Conservation (phyloP, 2,329 filamentous ascomycete species). For the Fusarium graminum region DNA sequence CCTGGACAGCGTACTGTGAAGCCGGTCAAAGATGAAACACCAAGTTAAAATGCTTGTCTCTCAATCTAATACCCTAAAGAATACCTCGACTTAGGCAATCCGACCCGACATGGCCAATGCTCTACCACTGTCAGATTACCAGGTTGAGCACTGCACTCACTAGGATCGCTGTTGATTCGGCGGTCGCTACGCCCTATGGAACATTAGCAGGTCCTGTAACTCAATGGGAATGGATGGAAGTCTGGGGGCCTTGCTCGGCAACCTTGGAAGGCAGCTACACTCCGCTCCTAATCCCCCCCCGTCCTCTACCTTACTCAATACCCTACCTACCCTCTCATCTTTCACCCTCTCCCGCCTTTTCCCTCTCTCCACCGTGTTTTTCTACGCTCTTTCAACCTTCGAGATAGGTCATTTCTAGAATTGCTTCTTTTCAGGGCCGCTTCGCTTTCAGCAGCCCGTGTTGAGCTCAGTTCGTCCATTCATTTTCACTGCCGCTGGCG, state of each 20-base stretch:
- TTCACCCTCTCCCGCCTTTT: conserved; percentile 30
- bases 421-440: conserved; percentile 40
- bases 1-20: conserved; percentile 19
- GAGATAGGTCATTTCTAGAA: conserved; percentile 35
- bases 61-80: neutral
- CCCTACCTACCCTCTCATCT: conserved; percentile 34
- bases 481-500: conserved; percentile 44
- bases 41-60: neutral
- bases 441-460: conserved; percentile 41
- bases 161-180: conserved; percentile 24
- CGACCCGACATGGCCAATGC: conserved; percentile 11
- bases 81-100: conserved; percentile 18
- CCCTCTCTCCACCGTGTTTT: conserved; percentile 23
- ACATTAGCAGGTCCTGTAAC: conserved; percentile 23
- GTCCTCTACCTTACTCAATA: conserved; percentile 17
- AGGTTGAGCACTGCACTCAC: conserved; percentile 26
- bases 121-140: conserved; percentile 30
- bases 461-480: conserved; percentile 49
- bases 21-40: conserved; percentile 31
- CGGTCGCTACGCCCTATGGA: conserved; percentile 42
- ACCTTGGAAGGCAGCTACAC: conserved; percentile 20
- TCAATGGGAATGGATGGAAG: conserved; percentile 15
- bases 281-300: conserved; percentile 23
- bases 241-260: conserved; percentile 32
- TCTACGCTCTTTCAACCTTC: conserved; percentile 32